Conservation (phyloP, 2,329 filamentous ascomycete species). For the Fusarium pininemorale region DNA sequence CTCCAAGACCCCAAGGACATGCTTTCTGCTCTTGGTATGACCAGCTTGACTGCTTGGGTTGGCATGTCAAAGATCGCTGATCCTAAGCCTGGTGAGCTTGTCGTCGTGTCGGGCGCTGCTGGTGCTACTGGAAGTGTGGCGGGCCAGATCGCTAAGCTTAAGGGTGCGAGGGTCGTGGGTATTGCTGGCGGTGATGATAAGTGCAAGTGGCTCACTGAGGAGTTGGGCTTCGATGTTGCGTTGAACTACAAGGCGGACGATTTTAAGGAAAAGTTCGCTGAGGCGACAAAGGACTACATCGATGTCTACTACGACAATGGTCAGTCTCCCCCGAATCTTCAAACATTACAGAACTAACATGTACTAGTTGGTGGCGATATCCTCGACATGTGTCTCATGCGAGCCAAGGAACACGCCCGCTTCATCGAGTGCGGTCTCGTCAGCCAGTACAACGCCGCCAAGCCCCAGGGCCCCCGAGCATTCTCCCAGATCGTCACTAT, state of each 20-base stretch:
- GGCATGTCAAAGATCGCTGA: slow-evolving; percentile 75
- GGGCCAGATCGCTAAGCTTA: slow-evolving; percentile 80
- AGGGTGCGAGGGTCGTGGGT: slow-evolving; percentile 69
- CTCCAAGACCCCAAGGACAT: slow-evolving; percentile 63
- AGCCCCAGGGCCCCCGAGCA: slow-evolving; percentile 64
- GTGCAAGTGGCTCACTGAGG: slow-evolving; percentile 69
- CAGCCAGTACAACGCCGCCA: slow-evolving; percentile 72
- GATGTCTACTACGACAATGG: slow-evolving; percentile 79
- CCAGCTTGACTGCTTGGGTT: slow-evolving; percentile 79
- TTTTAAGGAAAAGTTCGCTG: slow-evolving; percentile 68
- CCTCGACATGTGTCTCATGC: slow-evolving; percentile 70
- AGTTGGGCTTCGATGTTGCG: slow-evolving; percentile 73
- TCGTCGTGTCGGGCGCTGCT: slow-evolving; percentile 81
- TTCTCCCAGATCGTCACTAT: slow-evolving; percentile 63
- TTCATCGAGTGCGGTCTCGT: slow-evolving; percentile 79
- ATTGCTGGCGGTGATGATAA: slow-evolving; percentile 74
- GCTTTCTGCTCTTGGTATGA: slow-evolving; percentile 70
- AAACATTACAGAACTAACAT: neutral
- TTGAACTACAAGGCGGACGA: slow-evolving; percentile 75
- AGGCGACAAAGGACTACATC: slow-evolving; percentile 66
- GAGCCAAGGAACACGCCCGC: slow-evolving; percentile 70
- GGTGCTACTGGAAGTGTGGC: slow-evolving; percentile 81
- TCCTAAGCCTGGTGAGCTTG: slow-evolving; percentile 74
- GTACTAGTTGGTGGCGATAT: slow-evolving; percentile 71
- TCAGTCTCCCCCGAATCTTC: slow-evolving; percentile 13